A percentile compares a stretch with the other conserved stretches of the same genome.
Conservation (phyloP, 768 basidiomycete species). For the Lactarius evosmus region DNA sequence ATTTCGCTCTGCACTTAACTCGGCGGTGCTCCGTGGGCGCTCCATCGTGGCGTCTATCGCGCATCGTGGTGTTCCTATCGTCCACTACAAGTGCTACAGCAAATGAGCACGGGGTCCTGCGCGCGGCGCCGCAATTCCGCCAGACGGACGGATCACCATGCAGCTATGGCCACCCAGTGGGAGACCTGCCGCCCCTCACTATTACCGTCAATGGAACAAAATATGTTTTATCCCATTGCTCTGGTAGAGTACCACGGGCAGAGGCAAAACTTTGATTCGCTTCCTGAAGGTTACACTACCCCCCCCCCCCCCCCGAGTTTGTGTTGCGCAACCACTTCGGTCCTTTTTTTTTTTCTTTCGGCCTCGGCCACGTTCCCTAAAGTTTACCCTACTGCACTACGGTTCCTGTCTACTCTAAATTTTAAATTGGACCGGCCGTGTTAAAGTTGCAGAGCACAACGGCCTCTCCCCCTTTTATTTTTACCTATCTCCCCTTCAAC, state of each 20-base stretch:
- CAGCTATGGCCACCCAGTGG: neutral
- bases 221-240: neutral
- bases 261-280: neutral
- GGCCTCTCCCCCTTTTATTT: neutral
- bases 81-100: too few species aligned
- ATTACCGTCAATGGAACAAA: neutral
- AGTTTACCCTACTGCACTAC: neutral
- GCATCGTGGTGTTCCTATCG: neutral
- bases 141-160: neutral
- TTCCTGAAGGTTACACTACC: too few species aligned
- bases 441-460: neutral
- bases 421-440: neutral
- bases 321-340: neutral
- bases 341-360: neutral
- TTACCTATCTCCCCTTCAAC: neutral
- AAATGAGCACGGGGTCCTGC: neutral
- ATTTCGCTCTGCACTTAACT: neutral
- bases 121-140: neutral
- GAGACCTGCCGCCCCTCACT: neutral
- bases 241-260: neutral
- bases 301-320: too few species aligned
- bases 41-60: neutral
- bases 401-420: neutral
- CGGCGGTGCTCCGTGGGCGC: neutral
- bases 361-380: neutral